These are phyloP conservation scores for Botrytis squamosa DNA, from an alignment of 2,329 filamentous ascomycete species.

Conservation along the genomic window DNA sequence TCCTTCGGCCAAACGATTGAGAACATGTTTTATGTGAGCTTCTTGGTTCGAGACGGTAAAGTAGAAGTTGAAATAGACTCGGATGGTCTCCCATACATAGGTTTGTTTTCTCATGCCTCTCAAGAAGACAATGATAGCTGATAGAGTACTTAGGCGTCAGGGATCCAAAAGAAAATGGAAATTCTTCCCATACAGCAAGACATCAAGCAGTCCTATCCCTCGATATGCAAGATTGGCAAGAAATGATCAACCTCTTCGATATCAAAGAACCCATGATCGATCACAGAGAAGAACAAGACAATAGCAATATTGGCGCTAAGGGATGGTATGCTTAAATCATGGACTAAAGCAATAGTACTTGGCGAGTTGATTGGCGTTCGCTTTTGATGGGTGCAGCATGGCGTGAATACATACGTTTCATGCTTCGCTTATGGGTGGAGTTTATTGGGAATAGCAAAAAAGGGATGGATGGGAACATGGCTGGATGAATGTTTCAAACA, in stretches of 20 bases:
- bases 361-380: not conserved
- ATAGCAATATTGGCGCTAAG: conserved; percentile 30
- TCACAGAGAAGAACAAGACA: conserved; percentile 62
- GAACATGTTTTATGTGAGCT: conserved; percentile 95
- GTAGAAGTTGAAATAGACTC: conserved; percentile 73
- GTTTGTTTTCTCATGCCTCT: conserved; percentile 52
- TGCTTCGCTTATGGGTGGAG: not conserved
- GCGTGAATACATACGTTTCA: not conserved
- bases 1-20: conserved; percentile 95
- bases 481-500: not conserved
- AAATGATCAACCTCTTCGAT: conserved; percentile 71
- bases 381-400: not conserved
- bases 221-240: conserved; percentile 80
- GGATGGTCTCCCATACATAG: conserved; percentile 71
- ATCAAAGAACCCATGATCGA: conserved; percentile 81
- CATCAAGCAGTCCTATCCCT: conserved; percentile 88
- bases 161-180: conserved; percentile 15
- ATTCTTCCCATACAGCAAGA: conserved; percentile 44
- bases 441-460: not conserved
- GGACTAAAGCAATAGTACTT: not conserved
- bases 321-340: conserved; percentile 38
- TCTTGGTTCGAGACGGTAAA: conserved; percentile 83
- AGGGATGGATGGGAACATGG: not conserved
- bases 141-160: conserved; percentile 22
- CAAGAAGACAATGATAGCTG: conserved; percentile 36